Percentiles rank a stretch among this genome's conserved stretches.
Conservation (phyloP, 306 rosid species). For the Biancaea sappan region DNA sequence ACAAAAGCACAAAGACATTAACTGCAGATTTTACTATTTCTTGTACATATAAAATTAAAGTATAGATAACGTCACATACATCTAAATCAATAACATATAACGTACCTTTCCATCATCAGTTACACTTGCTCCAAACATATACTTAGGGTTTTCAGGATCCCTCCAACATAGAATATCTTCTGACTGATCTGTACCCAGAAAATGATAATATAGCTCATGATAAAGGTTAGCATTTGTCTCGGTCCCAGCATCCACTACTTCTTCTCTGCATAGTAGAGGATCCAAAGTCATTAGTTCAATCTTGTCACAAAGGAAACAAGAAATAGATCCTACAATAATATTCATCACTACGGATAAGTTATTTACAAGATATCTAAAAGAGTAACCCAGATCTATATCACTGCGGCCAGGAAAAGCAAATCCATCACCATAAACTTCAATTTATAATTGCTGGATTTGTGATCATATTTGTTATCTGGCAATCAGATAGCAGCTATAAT, state of each 20-base stretch:
- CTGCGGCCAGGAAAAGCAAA: conserved; percentile 11
- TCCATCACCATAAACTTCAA: not conserved
- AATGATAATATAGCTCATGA: conserved; percentile 83
- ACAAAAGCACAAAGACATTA: conserved; percentile 11
- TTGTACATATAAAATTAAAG: conserved; percentile 9
- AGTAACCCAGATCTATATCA: conserved; percentile 9
- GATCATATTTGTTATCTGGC: not conserved
- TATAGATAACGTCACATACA: conserved; percentile 7
- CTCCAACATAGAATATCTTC: conserved; percentile 88
- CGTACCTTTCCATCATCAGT: conserved; percentile 88
- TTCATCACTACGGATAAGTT: not conserved
- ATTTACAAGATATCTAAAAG: conserved; percentile 7
- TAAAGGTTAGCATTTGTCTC: conserved; percentile 78
- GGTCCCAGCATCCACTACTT: conserved; percentile 75
- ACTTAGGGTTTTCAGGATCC: conserved; percentile 79
- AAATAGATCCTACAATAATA: conserved; percentile 10
- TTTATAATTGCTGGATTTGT: conserved; percentile 10
- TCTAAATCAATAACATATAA: conserved; percentile 23
- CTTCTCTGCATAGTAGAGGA: conserved; percentile 54
- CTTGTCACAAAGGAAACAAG: conserved; percentile 21
- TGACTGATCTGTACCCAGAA: conserved; percentile 81
- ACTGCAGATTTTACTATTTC: conserved; percentile 17
- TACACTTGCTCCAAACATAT: conserved; percentile 59
- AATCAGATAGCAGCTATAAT: conserved; percentile 19
- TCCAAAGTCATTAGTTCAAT: conserved; percentile 30